Evolutionary conservation across 345 rosid species (phyloP).

Genomic region (thale cress (Arabidopsis thaliana)): DNA sequence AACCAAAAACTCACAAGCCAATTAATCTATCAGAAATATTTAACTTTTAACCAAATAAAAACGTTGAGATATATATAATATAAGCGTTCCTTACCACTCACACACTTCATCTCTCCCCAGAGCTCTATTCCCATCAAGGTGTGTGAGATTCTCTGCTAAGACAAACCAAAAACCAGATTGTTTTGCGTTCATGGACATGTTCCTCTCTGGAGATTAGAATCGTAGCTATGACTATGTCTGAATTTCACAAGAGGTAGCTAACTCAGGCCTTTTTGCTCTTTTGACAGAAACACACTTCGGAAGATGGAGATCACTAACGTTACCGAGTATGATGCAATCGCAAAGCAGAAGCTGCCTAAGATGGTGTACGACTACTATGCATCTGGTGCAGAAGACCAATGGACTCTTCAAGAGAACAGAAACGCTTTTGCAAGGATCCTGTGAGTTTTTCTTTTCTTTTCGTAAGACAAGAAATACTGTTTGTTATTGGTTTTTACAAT

Average conservation of each 20-base stretch:
- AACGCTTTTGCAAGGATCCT: slow-evolving; percentile 72
- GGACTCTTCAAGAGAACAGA: slow-evolving; percentile 74
- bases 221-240: background rate
- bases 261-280: slow-evolving; percentile 4
- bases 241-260: slow-evolving; percentile 5
- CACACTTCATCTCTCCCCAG: slow-evolving; percentile 24
- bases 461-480: background rate
- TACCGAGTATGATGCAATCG: slow-evolving; percentile 69
- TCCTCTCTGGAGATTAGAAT: background rate
- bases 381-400: slow-evolving; percentile 83
- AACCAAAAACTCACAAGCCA: background rate
- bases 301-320: slow-evolving; percentile 80
- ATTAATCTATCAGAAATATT: slow-evolving; percentile 14
- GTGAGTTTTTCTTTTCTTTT: slow-evolving; percentile 48
- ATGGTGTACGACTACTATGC: slow-evolving; percentile 84
- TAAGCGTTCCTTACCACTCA: slow-evolving; percentile 7
- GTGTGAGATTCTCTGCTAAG: slow-evolving; percentile 14
- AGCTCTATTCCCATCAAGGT: slow-evolving; percentile 32
- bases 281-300: slow-evolving; percentile 14
- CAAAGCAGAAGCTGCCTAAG: slow-evolving; percentile 74
- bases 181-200: background rate
- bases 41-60: background rate
- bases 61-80: slow-evolving; percentile 13
- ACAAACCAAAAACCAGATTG: slow-evolving; percentile 2
- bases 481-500: slow-evolving; percentile 7